These are phyloP conservation scores for Thalassiosira exigua DNA, from an alignment of 352 stramenopile genomes.

Conservation along the genomic window DNA sequence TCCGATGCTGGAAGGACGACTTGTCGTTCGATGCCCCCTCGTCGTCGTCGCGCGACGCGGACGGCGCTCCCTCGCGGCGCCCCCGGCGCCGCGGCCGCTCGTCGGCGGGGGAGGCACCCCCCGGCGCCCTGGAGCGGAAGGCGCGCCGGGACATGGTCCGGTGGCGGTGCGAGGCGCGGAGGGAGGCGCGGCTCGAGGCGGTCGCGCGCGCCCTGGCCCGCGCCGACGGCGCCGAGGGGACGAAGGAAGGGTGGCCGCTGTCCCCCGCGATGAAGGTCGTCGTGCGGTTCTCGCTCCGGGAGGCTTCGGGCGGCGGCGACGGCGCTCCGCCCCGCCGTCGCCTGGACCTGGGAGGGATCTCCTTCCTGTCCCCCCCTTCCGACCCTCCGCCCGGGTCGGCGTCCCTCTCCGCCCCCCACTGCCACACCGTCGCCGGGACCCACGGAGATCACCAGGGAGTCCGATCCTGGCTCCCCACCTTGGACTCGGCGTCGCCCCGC, in stretches of 20 bases:
- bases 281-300: constrained; percentile 42
- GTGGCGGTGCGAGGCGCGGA: constrained; percentile 43
- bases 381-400: background rate
- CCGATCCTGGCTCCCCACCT: constrained; percentile 72
- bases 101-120: constrained; percentile 29
- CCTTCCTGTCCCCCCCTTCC: constrained; percentile 39
- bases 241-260: constrained; percentile 13
- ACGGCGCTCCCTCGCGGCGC: too few relatives aligned
- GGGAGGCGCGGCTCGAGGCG: constrained; percentile 58
- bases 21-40: too few relatives aligned
- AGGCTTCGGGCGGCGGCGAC: too few relatives aligned
- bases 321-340: background rate
- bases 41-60: too few relatives aligned
- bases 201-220: constrained; percentile 57
- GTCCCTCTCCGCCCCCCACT: constrained; percentile 55
- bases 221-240: constrained; percentile 21
- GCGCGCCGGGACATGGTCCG: constrained; percentile 39
- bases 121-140: constrained; percentile 37
- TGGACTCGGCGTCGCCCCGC: constrained; percentile 69
- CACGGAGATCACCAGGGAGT: constrained; percentile 80
- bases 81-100: too few relatives aligned
- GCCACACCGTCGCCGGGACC: constrained; percentile 72
- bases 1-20: too few relatives aligned
- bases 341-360: constrained; percentile 64
- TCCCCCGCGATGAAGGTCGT: constrained; percentile 48